Percentiles rank a stretch among this genome's conserved stretches.
phyloP scores from a whole-genome alignment of 176 grass and related monocot species.

The Otatea glauca region DNA sequence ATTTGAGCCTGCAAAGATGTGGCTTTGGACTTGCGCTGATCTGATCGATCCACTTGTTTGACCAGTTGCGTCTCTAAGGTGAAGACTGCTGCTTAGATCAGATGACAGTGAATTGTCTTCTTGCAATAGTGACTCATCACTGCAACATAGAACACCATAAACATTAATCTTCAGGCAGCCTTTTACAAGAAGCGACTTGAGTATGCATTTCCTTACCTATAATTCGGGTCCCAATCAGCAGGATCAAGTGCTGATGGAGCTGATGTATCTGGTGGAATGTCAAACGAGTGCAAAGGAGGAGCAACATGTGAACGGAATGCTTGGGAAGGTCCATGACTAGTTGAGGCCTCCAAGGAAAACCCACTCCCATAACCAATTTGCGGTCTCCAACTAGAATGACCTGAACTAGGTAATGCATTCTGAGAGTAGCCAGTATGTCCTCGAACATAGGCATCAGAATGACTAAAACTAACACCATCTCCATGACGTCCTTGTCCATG shows the following conservation, averaged over 20 bases:
- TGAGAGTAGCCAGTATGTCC: slow-evolving; percentile 59
- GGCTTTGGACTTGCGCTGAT: slow-evolving; percentile 62
- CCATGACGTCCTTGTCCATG: slow-evolving; percentile 60
- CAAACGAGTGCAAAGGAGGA: slow-evolving; percentile 38
- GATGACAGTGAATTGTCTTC: slow-evolving; percentile 72
- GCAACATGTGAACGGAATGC: slow-evolving; percentile 37
- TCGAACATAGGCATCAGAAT: slow-evolving; percentile 57
- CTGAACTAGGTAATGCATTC: slow-evolving; percentile 59
- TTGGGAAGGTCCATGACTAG: slow-evolving; percentile 55
- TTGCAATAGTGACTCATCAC: slow-evolving; percentile 91
- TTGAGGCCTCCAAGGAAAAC: slow-evolving; percentile 50
- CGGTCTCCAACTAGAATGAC: slow-evolving; percentile 76
- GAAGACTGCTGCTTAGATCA: slow-evolving; percentile 63
- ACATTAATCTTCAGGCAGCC: slow-evolving; percentile 11
- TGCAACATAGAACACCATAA: slow-evolving; percentile 44
- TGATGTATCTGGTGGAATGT: slow-evolving; percentile 53
- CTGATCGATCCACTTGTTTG: slow-evolving; percentile 42
- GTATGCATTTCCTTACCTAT: slow-evolving; percentile 65
- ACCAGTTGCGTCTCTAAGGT: slow-evolving; percentile 48
- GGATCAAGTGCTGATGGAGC: slow-evolving; percentile 68
- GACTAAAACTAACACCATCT: slow-evolving; percentile 63
- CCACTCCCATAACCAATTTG: slow-evolving; percentile 53
- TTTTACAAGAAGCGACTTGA: slow-evolving; percentile 42
- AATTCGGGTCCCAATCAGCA: slow-evolving; percentile 94
- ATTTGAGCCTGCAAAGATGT: slow-evolving; percentile 52